Conservation (phyloP, 2,329 filamentous ascomycete genomes). For the Penicillium sp. region DNA sequence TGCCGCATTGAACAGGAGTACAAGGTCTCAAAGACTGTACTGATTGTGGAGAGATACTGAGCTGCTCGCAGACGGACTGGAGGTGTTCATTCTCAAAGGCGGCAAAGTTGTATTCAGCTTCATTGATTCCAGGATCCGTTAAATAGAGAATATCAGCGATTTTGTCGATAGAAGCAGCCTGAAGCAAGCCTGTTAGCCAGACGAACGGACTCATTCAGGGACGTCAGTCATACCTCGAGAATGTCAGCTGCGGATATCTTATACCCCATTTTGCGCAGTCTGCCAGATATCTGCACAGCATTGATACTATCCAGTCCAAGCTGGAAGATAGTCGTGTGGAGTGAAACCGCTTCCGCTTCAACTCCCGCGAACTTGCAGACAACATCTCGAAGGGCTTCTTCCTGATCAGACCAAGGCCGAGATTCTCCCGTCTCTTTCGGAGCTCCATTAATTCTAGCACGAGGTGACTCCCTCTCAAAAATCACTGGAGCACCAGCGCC, state of each 20-base stretch:
- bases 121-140: slow-evolving; percentile 28
- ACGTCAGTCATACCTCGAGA: slow-evolving; percentile 55
- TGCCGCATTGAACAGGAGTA: slow-evolving; percentile 76
- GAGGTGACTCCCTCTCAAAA: slow-evolving; percentile 18
- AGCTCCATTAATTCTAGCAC: slow-evolving; percentile 2
- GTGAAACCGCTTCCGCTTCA: slow-evolving; percentile 54
- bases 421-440: slow-evolving; percentile 9
- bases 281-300: slow-evolving; percentile 72
- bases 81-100: slow-evolving; percentile 53
- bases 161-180: slow-evolving; percentile 41
- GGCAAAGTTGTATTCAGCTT: slow-evolving; percentile 49
- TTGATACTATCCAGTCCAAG: slow-evolving; percentile 93
- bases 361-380: slow-evolving; percentile 62
- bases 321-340: slow-evolving; percentile 74
- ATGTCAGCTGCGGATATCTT: slow-evolving; percentile 70
- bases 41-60: slow-evolving; percentile 33
- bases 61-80: slow-evolving; percentile 32
- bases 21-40: slow-evolving; percentile 71
- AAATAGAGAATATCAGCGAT: slow-evolving; percentile 42
- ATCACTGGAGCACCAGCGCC: slow-evolving; percentile 31
- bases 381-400: slow-evolving; percentile 57
- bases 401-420: slow-evolving; percentile 53
- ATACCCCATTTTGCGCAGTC: slow-evolving; percentile 63
- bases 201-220: background rate
- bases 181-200: background rate